These are phyloP conservation scores for Penicillium crustosum DNA, from an alignment of 2,329 filamentous ascomycete species.

Conservation along the genomic window DNA sequence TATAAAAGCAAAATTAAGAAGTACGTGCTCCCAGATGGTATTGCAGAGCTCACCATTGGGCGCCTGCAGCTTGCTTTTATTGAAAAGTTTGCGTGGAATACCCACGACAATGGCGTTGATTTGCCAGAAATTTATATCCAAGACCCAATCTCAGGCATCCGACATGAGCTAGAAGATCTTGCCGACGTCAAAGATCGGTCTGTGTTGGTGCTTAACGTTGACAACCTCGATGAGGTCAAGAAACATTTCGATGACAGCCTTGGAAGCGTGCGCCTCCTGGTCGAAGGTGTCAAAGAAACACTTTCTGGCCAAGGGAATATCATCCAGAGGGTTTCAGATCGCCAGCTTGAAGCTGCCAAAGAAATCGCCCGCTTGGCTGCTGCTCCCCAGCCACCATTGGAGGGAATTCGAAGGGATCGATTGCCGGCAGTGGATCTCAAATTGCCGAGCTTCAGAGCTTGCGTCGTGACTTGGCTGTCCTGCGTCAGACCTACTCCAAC, in stretches of 20 bases:
- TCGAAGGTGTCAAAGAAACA: constrained; percentile 82
- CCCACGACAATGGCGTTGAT: constrained; percentile 87
- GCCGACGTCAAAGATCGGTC: constrained; percentile 91
- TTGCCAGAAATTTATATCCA: constrained; percentile 97
- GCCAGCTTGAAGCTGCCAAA: constrained; percentile 84
- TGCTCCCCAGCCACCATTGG: constrained; percentile 42
- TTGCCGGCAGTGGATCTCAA: constrained; percentile 57
- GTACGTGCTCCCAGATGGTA: constrained; percentile 81
- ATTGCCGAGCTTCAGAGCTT: constrained; percentile 77
- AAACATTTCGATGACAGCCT: constrained; percentile 92
- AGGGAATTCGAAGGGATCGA: constrained; percentile 28
- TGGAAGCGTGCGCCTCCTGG: constrained; percentile 71
- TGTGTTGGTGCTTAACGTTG: constrained; percentile 91
- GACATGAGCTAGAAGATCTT: constrained; percentile 92
- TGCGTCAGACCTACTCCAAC: constrained; percentile 88
- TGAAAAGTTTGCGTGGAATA: constrained; percentile 99
- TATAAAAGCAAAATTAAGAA: constrained; percentile 98
- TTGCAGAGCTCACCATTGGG: constrained; percentile 79
- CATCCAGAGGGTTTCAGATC: constrained; percentile 82
- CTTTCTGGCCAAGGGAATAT: constrained; percentile 79
- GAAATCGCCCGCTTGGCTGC: constrained; percentile 72
- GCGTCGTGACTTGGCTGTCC: constrained; percentile 81
- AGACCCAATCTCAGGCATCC: constrained; percentile 90
- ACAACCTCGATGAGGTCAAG: constrained; percentile 93
- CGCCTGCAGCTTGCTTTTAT: constrained; percentile 94